phyloP scores from a whole-genome alignment of 1,139 yeast species.

The Nakaseomyces bracarensis region DNA sequence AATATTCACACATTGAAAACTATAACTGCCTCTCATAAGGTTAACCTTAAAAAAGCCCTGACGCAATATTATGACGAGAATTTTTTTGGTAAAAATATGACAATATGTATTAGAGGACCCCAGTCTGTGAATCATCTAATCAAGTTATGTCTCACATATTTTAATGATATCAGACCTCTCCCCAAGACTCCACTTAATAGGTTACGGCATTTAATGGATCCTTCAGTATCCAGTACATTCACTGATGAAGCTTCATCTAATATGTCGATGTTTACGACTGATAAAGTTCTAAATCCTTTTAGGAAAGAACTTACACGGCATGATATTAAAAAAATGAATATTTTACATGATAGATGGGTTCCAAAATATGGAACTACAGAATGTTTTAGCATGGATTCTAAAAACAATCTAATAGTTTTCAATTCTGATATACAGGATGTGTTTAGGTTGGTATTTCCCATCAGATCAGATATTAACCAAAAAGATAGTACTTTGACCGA shows the following conservation, averaged over 20 bases:
- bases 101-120: slow-evolving; percentile 53
- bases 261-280: neutral
- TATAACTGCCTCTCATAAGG: slow-evolving; percentile 39
- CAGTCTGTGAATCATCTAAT: slow-evolving; percentile 51
- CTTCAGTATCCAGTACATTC: neutral
- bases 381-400: slow-evolving; percentile 19
- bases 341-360: slow-evolving; percentile 19
- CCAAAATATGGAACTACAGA: slow-evolving; percentile 13
- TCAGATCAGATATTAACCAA: slow-evolving; percentile 8
- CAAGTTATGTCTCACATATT: slow-evolving; percentile 41
- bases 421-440: slow-evolving; percentile 27
- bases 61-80: slow-evolving; percentile 43
- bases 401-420: slow-evolving; percentile 27
- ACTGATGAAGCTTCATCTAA: neutral
- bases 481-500: neutral
- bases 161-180: slow-evolving; percentile 30
- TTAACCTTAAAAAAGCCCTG: slow-evolving; percentile 48
- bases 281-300: neutral
- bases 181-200: neutral
- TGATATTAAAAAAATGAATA: slow-evolving; percentile 9
- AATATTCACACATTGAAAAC: slow-evolving; percentile 51
- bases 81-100: slow-evolving; percentile 47
- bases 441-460: slow-evolving; percentile 39
- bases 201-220: neutral
- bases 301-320: neutral